Evolutionary conservation across 768 basidiomycete genomes (phyloP).

Genomic region (Termitomyces sp.): DNA sequence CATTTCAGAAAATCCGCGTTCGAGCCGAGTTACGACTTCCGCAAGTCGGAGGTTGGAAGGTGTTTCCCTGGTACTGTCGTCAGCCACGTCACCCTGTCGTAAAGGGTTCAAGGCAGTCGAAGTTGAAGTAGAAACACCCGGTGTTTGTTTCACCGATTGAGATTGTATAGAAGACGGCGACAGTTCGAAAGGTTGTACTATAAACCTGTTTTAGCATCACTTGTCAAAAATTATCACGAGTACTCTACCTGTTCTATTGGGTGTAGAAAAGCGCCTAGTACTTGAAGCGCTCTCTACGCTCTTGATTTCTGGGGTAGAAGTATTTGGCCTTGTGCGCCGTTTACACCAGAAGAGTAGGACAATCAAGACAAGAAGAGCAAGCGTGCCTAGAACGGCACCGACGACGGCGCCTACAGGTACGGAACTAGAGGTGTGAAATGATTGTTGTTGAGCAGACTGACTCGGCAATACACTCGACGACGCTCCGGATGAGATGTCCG

Average conservation of each 20-base stretch:
- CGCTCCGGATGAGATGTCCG: not conserved
- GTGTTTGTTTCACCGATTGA: not conserved
- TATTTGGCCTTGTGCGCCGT: not conserved
- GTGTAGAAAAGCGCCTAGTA: not conserved
- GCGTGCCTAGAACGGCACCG: not conserved
- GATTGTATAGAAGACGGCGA: not conserved
- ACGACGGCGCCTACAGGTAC: not conserved
- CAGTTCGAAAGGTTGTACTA: not conserved
- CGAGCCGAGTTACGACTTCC: not conserved
- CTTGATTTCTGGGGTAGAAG: not conserved
- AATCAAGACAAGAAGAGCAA: not conserved
- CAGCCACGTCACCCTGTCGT: not conserved
- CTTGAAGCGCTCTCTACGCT: not conserved
- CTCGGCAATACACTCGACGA: not conserved
- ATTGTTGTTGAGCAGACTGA: not conserved
- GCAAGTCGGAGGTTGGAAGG: not conserved
- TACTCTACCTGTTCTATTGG: not conserved
- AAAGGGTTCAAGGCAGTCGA: not conserved
- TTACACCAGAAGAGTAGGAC: not conserved
- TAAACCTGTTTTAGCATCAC: not conserved
- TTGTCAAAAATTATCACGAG: not conserved
- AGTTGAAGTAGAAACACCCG: not conserved
- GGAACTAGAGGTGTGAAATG: not conserved
- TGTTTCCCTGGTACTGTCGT: not conserved
- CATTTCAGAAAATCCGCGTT: not conserved